Base-by-base conservation (phyloP, 805 yeast species). In the Candida boidinii region DNA sequence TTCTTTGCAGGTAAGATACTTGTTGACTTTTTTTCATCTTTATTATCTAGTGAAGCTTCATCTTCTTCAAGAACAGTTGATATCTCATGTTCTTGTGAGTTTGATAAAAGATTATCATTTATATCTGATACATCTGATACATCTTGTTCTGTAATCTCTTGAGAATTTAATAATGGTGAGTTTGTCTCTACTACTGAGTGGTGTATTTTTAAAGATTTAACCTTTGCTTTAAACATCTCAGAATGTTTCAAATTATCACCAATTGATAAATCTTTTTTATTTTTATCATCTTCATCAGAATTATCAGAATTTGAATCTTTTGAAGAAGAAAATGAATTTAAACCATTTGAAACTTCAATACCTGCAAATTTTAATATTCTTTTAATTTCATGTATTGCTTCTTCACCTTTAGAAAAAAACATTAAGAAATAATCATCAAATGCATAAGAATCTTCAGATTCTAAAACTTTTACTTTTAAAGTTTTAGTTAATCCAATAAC, bases 381-480 rank as follows among this genome's bases (percentile, higher is more conserved):
- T 30, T 60, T 59, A 31, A 78, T 61, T 2, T 57, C 56, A 4
- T 49, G 39, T 4, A 58, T 56, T 2, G 70, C 71, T 7, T 55
- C 58, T 9, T 60, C 60, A 2, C 77, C 79, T 8, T 57, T 54
- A 15, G 65, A 60, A 49, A 84, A 78, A 38, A 84, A 79, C 51
- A 84, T 68, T 42, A 87, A 70, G 39, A 73, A 73, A 39, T 78
- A 73, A 31, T 78, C 84, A 46, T 83, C 87, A n/a, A 76, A 47
- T 0, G 76, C 76, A 48, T 54, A 73, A 1, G 73, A 56, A 2
- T 64, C 66, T 6, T 64, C 57, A 31, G 67, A 66, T 42, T 78
- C 84, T 28, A 76, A 51, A 3, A 79, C 84, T 33, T 73, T 69
- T n/a, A 85, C 45, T 29, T 73, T 60, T 23, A 84, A 52, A 12